Base-by-base conservation (phyloP, 108 stramenopile species). In the Cylindrotheca fusiformis region DNA sequence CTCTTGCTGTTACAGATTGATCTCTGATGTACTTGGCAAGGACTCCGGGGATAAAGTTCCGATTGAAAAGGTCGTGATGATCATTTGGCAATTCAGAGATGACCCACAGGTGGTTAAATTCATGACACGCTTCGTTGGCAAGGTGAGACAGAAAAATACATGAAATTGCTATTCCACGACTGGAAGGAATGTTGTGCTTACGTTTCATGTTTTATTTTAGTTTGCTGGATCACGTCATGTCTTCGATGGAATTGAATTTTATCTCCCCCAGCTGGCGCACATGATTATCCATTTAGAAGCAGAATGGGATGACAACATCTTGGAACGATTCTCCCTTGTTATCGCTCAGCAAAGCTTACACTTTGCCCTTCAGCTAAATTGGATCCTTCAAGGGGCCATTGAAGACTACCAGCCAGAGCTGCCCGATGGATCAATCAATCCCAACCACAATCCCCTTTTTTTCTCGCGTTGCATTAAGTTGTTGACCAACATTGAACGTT, bases 281-380 rank as follows among this genome's bases (percentile, higher is more conserved):
- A 98, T 99, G 97, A 94, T 99, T 52, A 95, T 98, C 53, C 98
- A 99, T 83, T 85, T 98, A 41, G 97, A 98, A 68, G 91, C 88
- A 3, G 85, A 94, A 54, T 93, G 95, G 96, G 95, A 93, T 26
- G 90, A 86, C 64, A 86, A 90, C 32, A 90, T 95, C 51, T 74
- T 99, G 55, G 97, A 98, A 80, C 86, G 93, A 48, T 98, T 99
- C 62, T 88, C 94, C 55, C 71, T 99, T 24, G 81, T 97, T 28
- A 94, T 97, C 44, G 92, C 95, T 1, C 97, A 99, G 65, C 97
- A 97, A 74, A 94, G 94, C 10, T 72, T 98, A 29, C 99, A 99
- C 76, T 92, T 97, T 72, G 97, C 99, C 1, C 77, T 99, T 19
- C 97, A 98, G 60, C 78, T 99, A 20, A 95, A 96, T 48, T 99